These are phyloP conservation scores for Porpolomopsis calyptriformis DNA, from an alignment of 768 basidiomycete genomes.

Conservation along the genomic window DNA sequence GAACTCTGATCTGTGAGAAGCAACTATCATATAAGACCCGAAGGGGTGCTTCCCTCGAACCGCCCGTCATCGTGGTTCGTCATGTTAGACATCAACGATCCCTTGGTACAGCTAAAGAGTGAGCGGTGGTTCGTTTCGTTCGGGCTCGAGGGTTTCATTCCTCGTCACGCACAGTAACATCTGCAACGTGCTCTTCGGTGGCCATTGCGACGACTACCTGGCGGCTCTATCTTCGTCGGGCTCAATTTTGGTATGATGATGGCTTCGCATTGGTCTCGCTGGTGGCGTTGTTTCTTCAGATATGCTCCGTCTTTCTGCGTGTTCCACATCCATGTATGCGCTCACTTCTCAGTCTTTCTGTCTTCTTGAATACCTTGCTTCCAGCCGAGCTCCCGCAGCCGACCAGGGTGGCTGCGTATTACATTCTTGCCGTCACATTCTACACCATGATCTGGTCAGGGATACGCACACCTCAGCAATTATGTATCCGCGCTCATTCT, in stretches of 20 bases:
- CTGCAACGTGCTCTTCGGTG: constrained; percentile 23
- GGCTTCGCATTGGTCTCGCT: constrained; percentile 23
- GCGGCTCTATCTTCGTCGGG: constrained; percentile 23
- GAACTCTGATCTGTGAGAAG: too few relatives aligned
- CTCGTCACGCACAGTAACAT: constrained; percentile 19
- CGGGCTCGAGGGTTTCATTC: not conserved
- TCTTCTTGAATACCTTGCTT: constrained; percentile 8
- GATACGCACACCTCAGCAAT: not conserved
- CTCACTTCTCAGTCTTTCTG: constrained; percentile 8
- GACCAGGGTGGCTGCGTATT: constrained; percentile 21
- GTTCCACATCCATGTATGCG: constrained; percentile 15
- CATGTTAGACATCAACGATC: constrained; percentile 7
- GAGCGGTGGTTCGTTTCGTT: not conserved
- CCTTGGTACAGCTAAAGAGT: constrained; percentile 13
- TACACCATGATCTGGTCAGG: constrained; percentile 30
- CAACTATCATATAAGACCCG: too few relatives aligned
- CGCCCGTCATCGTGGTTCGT: too few relatives aligned
- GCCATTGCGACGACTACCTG: constrained; percentile 24
- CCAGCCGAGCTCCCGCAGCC: constrained; percentile 3
- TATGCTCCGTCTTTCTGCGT: constrained; percentile 21
- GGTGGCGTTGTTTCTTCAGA: constrained; percentile 19
- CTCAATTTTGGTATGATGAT: constrained; percentile 28
- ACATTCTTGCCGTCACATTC: constrained; percentile 27
- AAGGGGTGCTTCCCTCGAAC: too few relatives aligned
- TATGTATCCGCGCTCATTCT: not conserved